Base-by-base conservation (phyloP, 352 stramenopile species). In the Globisporangium spinosum region DNA sequence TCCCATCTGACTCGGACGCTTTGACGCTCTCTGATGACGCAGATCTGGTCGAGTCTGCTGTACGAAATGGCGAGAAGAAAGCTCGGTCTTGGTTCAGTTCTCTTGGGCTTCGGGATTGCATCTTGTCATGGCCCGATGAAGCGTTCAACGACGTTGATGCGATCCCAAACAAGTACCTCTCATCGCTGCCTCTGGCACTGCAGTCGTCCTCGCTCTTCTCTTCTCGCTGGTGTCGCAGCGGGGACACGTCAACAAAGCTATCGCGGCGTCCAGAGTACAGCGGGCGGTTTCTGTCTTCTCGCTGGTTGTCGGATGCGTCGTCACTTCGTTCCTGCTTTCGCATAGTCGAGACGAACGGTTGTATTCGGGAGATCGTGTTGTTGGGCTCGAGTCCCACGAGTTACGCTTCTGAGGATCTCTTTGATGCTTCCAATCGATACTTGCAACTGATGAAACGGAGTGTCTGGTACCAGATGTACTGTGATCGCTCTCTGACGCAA, bases 11-110 rank as follows among this genome's bases (percentile, higher is more conserved):
- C 23, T 63, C 35, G 0, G 35, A 51, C 13, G 40, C 15, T 40
- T 32, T n/a, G 20, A 2, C 45, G 17, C 38, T 57, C 23, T 22
- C 40, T 17, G 60, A 45, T 1, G 60, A 65, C 27, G 27, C 5
- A 10, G 32, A 65, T 4, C 2, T 65, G 4, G 20, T 43, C 9
- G 60, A 49, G 6, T 23, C 20, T n/a, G 25, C 47, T 13, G 32
- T 27, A 20, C 45, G 60, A 32, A 65, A 65, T 6, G 60, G 60
- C 40, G 60, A 65, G 20, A 58, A 65, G 38, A 65, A 65, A 9
- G 12, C 12, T n/a, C 15, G 40, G 2, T 65, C 60, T 45, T 58
- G 27, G 3, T 6, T 32, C 17, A 4, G 9, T 8, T 45, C 60
- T n/a, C 32, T 13, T 0, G n/a, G 29, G 12, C 8, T 51, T 10